A percentile compares a stretch with the other conserved stretches of the same genome.
Conservation (phyloP, 768 basidiomycete genomes). For the Mycena kentingensis region DNA sequence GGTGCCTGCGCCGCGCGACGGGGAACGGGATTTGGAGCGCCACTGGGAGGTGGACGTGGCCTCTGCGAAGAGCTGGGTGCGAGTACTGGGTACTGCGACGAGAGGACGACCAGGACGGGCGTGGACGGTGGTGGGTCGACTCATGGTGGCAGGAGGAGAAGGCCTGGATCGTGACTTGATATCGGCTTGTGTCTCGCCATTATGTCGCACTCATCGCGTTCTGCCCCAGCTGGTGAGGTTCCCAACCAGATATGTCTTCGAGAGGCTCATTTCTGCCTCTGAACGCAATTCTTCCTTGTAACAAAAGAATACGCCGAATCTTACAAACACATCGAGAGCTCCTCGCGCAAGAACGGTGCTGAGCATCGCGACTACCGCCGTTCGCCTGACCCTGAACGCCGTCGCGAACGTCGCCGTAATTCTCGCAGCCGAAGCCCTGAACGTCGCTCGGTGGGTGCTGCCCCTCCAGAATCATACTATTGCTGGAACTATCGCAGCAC, state of each 20-base stretch:
- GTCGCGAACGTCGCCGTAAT: neutral
- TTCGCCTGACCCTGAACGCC: too few species aligned
- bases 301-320: too few species aligned
- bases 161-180: too few species aligned
- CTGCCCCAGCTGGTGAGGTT: too few species aligned
- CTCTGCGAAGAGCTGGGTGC: conserved; percentile 1
- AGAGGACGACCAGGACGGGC: neutral
- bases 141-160: neutral
- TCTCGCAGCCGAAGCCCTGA: neutral
- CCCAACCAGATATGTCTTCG: too few species aligned
- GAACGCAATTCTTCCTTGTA: too few species aligned
- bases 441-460: neutral
- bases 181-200: too few species aligned
- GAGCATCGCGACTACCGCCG: too few species aligned
- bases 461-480: conserved; percentile 3
- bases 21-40: conserved; percentile 25
- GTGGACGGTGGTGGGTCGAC: neutral
- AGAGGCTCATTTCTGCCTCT: too few species aligned
- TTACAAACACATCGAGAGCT: too few species aligned
- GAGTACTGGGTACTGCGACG: conserved; percentile 15
- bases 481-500: neutral
- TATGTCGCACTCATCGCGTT: too few species aligned
- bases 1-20: conserved; percentile 21
- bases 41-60: neutral
- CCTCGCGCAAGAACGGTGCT: too few species aligned